Percentiles rank a stretch among this genome's conserved stretches.
phyloP scores from a whole-genome alignment of 768 basidiomycete species.

The Boletus eberwhitei region DNA sequence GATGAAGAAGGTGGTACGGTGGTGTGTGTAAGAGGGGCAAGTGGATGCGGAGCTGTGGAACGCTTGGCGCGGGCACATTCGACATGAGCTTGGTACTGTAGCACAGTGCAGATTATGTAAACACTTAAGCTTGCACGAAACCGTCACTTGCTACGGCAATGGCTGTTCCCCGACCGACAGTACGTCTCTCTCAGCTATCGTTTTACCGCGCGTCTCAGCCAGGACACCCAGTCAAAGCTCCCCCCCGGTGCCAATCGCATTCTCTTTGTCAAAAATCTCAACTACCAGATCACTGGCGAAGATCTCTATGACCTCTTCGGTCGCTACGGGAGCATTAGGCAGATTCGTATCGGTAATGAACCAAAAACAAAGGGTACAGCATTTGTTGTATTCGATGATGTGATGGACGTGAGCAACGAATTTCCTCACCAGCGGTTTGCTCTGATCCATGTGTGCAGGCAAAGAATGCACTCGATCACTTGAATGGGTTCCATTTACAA shows the following conservation, averaged over 20 bases:
- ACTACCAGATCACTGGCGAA: conserved; percentile 89
- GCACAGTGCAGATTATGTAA: conserved; percentile 20
- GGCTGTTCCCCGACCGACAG: conserved; percentile 70
- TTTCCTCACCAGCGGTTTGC: background rate
- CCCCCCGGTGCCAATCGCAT: conserved; percentile 90
- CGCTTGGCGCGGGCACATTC: conserved; percentile 33
- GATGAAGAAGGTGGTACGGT: conserved; percentile 56
- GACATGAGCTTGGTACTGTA: conserved; percentile 3
- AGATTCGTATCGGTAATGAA: conserved; percentile 91
- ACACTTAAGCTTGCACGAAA: background rate
- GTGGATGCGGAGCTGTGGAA: conserved; percentile 63
- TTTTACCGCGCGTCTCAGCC: conserved; percentile 1
- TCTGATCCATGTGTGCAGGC: conserved; percentile 51
- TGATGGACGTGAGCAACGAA: conserved; percentile 75
- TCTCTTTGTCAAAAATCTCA: conserved; percentile 90
- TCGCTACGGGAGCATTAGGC: conserved; percentile 94
- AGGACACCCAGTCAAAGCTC: conserved; percentile 62
- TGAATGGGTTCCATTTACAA: conserved; percentile 97
- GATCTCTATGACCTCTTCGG: conserved; percentile 97
- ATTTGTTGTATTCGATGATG: conserved; percentile 94
- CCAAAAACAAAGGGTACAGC: conserved; percentile 93
- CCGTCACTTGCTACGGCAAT: conserved; percentile 34
- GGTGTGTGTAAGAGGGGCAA: conserved; percentile 63
- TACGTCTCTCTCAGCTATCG: conserved; percentile 24
- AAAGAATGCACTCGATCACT: conserved; percentile 92